Percentiles rank a stretch among this genome's conserved stretches.
phyloP scores from a whole-genome alignment of 441 rosid genomes.

The Adansonia grandidieri region DNA sequence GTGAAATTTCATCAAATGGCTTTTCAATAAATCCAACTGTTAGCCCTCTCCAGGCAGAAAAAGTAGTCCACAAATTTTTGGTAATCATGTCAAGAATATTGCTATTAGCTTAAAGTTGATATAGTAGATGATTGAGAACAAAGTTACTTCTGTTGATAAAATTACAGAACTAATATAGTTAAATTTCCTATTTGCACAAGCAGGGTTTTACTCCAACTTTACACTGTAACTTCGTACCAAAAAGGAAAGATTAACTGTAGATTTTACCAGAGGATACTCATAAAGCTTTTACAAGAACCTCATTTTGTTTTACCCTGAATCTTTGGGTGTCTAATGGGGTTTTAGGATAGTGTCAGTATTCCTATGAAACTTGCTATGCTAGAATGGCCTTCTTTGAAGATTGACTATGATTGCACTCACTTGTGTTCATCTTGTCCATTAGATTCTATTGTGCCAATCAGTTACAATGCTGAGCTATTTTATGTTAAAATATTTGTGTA shows the following conservation, averaged over 20 bases:
- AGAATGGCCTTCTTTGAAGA: background rate
- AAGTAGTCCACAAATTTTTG: background rate
- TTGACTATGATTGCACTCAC: background rate
- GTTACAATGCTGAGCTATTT: background rate
- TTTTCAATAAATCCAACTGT: slow-evolving; percentile 1
- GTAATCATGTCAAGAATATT: background rate
- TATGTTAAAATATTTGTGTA: background rate
- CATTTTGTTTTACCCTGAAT: background rate
- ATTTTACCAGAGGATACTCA: background rate
- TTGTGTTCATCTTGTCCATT: background rate
- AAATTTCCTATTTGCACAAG: background rate
- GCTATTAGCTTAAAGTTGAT: background rate
- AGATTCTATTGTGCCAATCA: background rate
- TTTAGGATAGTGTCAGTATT: background rate
- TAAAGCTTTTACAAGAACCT: background rate
- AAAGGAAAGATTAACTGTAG: background rate
- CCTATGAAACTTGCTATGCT: background rate
- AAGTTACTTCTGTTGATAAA: background rate
- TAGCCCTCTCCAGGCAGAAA: background rate
- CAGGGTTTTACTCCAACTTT: background rate
- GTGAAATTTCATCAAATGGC: background rate
- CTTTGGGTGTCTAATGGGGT: background rate
- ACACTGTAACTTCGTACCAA: background rate
- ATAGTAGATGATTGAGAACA: background rate
- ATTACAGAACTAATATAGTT: background rate